These are phyloP conservation scores for Pseudogymnoascus pannorum DNA, from an alignment of 2,329 filamentous ascomycete species.

Conservation along the genomic window DNA sequence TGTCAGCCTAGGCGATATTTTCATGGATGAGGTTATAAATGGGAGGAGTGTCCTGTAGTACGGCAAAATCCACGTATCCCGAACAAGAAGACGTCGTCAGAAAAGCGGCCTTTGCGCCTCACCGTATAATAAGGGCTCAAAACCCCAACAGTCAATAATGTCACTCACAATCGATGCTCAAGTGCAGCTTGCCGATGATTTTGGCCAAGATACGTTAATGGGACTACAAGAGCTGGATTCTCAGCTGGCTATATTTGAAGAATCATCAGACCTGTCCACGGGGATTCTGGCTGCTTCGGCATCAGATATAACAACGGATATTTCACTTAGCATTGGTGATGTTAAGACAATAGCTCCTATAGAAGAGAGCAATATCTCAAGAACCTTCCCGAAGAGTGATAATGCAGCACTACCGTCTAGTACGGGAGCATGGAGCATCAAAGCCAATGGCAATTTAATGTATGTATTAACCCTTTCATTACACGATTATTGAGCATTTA, in stretches of 20 bases:
- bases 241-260: conserved; percentile 30
- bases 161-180: conserved; percentile 29
- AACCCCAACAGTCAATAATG: conserved; percentile 30
- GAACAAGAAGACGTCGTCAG: conserved; percentile 23
- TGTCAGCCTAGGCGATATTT: conserved; percentile 19
- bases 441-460: background rate
- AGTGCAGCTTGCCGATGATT: conserved; percentile 29
- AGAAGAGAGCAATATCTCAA: background rate
- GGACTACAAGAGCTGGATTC: conserved; percentile 32
- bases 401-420: background rate
- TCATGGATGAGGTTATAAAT: conserved; percentile 22
- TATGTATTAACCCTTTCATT: background rate
- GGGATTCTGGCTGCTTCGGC: background rate
- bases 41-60: conserved; percentile 23
- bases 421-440: background rate
- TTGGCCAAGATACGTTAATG: conserved; percentile 29
- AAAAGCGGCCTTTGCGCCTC: background rate
- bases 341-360: background rate
- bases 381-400: conserved; percentile 5
- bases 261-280: conserved; percentile 17
- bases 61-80: conserved; percentile 24
- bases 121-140: conserved; percentile 13
- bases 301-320: conserved; percentile 7
- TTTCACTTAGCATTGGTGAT: conserved; percentile 1
- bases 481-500: background rate